phyloP scores from a whole-genome alignment of 331 rosid genomes.

The Spiraea crenata region DNA sequence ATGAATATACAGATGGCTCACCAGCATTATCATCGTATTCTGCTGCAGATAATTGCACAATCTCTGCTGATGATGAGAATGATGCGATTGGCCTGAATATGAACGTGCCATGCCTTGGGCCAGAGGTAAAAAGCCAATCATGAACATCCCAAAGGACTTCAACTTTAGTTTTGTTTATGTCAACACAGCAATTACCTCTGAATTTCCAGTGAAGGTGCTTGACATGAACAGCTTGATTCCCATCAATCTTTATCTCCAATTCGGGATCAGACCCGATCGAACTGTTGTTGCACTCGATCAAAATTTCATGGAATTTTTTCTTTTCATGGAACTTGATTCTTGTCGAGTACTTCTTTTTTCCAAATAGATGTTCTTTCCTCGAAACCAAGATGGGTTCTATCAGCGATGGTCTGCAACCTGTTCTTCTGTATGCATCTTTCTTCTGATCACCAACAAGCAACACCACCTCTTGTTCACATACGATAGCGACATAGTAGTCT shows the following conservation, averaged over 20 bases:
- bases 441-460: slow-evolving; percentile 77
- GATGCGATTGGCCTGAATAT: slow-evolving; percentile 70
- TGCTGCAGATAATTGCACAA: background rate
- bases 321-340: slow-evolving; percentile 65
- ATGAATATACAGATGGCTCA: slow-evolving; percentile 47
- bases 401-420: slow-evolving; percentile 80
- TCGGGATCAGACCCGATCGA: slow-evolving; percentile 64
- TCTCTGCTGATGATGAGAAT: slow-evolving; percentile 36
- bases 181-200: slow-evolving; percentile 74
- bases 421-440: slow-evolving; percentile 75
- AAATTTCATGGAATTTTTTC: slow-evolving; percentile 63
- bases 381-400: slow-evolving; percentile 73
- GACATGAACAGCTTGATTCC: slow-evolving; percentile 63
- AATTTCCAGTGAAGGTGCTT: slow-evolving; percentile 96
- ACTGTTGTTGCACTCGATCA: slow-evolving; percentile 62
- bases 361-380: slow-evolving; percentile 78
- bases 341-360: slow-evolving; percentile 73
- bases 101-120: slow-evolving; percentile 75
- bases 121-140: slow-evolving; percentile 86
- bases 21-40: too few species aligned
- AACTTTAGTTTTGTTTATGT: slow-evolving; percentile 55
- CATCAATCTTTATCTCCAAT: slow-evolving; percentile 83
- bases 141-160: slow-evolving; percentile 95
- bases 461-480: slow-evolving; percentile 73
- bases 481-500: slow-evolving; percentile 80